Evolutionary conservation across 768 basidiomycete species (phyloP).

Genomic region (Tephrocybe rancida): DNA sequence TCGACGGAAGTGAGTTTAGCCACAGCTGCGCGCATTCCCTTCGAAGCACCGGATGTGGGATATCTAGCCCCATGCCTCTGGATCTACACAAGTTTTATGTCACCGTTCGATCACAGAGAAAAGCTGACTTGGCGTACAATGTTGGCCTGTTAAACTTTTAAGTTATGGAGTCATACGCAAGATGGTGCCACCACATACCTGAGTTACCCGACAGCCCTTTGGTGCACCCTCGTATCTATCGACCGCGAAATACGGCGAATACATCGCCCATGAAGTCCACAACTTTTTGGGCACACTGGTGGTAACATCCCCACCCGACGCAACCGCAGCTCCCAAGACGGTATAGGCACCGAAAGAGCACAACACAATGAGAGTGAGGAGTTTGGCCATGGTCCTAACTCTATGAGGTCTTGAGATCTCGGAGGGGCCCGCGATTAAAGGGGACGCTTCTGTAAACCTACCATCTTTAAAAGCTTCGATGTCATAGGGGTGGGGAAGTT

Average conservation of each 20-base stretch:
- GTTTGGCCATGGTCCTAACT: conserved; percentile 4
- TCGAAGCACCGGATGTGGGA: conserved; percentile 56
- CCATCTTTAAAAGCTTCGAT: not conserved
- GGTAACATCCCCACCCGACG: conserved; percentile 7
- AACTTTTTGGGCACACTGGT: conserved; percentile 10
- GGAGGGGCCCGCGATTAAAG: not conserved
- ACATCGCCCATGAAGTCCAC: conserved; percentile 55
- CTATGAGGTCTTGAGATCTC: not conserved
- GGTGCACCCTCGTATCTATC: conserved; percentile 49
- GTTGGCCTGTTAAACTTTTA: conserved; percentile 48
- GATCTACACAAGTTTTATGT: conserved; percentile 46
- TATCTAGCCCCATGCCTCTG: conserved; percentile 83
- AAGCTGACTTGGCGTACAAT: conserved; percentile 44
- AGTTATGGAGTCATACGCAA: not conserved
- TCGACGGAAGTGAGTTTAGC: conserved; percentile 53
- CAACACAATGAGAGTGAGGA: conserved; percentile 7
- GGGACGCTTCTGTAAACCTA: not conserved
- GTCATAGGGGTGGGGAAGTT: not conserved
- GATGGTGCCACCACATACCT: conserved; percentile 38
- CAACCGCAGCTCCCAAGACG: not conserved
- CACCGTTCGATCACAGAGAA: too few relatives aligned
- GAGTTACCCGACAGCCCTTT: conserved; percentile 51
- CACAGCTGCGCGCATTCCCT: conserved; percentile 48
- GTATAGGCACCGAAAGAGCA: conserved; percentile 9
- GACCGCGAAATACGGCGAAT: conserved; percentile 60